Evolutionary conservation across 495 filamentous ascomycete species (phyloP).

Genomic region (Neurospora pannonica): DNA sequence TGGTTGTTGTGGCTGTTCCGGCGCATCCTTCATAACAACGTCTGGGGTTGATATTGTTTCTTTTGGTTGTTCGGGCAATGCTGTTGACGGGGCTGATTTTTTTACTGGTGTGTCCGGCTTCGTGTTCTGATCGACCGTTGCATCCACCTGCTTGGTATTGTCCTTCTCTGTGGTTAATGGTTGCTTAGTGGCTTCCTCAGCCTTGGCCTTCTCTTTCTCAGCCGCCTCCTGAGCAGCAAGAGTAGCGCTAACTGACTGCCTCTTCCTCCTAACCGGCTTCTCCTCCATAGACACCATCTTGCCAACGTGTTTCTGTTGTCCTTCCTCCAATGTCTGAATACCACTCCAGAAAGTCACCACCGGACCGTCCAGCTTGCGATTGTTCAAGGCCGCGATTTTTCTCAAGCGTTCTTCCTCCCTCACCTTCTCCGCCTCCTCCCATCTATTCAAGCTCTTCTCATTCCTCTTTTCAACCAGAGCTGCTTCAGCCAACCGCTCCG

Average conservation of each 20-base stretch:
- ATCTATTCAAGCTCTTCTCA: constrained; percentile 81
- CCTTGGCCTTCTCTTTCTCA: constrained; percentile 11
- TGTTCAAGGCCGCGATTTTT: constrained; percentile 76
- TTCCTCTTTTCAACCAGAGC: constrained; percentile 75
- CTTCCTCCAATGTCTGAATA: constrained; percentile 64
- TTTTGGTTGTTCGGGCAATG: neutral
- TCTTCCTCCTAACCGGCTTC: constrained; percentile 40
- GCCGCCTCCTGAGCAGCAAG: constrained; percentile 18
- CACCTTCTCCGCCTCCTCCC: constrained; percentile 85
- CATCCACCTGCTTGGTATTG: neutral
- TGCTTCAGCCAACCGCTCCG: constrained; percentile 75
- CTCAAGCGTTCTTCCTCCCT: constrained; percentile 72
- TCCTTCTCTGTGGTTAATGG: constrained; percentile 8
- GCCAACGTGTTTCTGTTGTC: constrained; percentile 64
- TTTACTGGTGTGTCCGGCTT: neutral
- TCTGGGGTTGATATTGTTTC: neutral
- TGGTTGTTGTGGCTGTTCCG: neutral
- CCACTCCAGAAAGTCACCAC: constrained; percentile 94
- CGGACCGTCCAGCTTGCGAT: constrained; percentile 75
- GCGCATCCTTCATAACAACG: neutral
- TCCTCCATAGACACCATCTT: constrained; percentile 54
- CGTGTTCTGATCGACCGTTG: neutral
- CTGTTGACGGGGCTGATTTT: neutral
- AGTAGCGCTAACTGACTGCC: constrained; percentile 20
- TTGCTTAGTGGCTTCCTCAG: constrained; percentile 12